Percentiles rank a stretch among this genome's conserved stretches.
These are phyloP conservation scores for Hypomontagnella submonticulosa DNA, from an alignment of 495 filamentous ascomycete species.

Conservation along the genomic window DNA sequence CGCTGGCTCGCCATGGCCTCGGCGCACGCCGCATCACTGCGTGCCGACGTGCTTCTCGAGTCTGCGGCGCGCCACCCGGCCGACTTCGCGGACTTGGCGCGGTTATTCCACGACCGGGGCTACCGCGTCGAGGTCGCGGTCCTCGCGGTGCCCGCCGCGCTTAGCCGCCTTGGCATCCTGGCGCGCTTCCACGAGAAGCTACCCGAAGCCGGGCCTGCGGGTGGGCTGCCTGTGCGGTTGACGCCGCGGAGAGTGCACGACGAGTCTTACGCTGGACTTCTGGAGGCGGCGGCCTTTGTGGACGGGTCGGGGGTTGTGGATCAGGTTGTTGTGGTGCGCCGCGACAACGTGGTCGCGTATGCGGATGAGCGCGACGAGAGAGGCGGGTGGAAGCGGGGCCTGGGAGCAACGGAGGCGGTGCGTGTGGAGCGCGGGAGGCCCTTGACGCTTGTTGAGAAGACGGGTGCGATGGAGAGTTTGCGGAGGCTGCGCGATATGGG, in stretches of 20 bases:
- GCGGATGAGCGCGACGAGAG: conserved; percentile 25
- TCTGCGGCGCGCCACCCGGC: conserved; percentile 48
- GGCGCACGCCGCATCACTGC: conserved; percentile 22
- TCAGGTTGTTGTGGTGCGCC: conserved; percentile 45
- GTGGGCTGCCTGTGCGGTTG: conserved; percentile 45
- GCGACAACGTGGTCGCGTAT: conserved; percentile 41
- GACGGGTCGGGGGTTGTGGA: conserved; percentile 39
- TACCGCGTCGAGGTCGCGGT: conserved; percentile 49
- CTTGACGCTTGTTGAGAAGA: conserved; percentile 41
- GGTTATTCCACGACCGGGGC: conserved; percentile 30
- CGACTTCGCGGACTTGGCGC: conserved; percentile 47
- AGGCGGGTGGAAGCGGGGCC: conserved; percentile 18
- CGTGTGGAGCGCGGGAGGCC: conserved; percentile 42
- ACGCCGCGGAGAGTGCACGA: conserved; percentile 54
- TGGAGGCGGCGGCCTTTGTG: conserved; percentile 44
- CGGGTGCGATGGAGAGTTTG: conserved; percentile 35
- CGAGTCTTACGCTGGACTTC: conserved; percentile 49
- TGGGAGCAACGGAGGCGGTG: conserved; percentile 29
- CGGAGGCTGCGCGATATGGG: conserved; percentile 36
- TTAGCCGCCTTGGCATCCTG: conserved; percentile 51
- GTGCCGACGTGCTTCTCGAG: conserved; percentile 48
- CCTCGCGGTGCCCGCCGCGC: conserved; percentile 47
- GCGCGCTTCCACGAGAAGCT: conserved; percentile 42
- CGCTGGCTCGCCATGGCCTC: conserved; percentile 51
- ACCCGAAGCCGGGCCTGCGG: conserved; percentile 43